These are phyloP conservation scores for Hypoxylon sp. DNA, from an alignment of 2,329 filamentous ascomycete species.

Conservation along the genomic window DNA sequence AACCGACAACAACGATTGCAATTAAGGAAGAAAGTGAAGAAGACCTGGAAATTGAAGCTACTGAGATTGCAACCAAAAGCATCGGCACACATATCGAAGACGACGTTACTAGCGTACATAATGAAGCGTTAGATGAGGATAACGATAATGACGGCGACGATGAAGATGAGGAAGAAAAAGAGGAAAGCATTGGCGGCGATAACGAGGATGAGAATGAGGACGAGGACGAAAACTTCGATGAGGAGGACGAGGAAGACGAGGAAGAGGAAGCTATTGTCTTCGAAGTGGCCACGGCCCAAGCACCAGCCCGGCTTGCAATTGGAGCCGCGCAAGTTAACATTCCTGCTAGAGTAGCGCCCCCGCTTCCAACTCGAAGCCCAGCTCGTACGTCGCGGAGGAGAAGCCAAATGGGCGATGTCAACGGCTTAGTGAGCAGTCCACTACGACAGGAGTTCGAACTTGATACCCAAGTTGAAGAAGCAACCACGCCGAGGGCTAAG, in stretches of 20 bases:
- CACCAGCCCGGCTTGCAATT: conserved; percentile 65
- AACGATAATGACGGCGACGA: conserved; percentile 40
- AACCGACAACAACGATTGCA: conserved; percentile 31
- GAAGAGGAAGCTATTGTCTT: conserved; percentile 74
- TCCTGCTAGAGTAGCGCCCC: conserved; percentile 79
- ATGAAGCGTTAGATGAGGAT: conserved; percentile 6
- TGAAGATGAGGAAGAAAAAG: conserved; percentile 47
- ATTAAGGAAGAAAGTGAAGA: conserved; percentile 28
- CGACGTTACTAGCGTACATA: conserved; percentile 1
- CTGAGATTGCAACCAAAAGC: conserved; percentile 7
- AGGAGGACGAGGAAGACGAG: conserved; percentile 57
- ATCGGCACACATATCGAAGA: conserved; percentile 11
- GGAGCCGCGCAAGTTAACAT: conserved; percentile 78
- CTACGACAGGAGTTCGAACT: conserved; percentile 58
- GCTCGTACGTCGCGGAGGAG: conserved; percentile 65
- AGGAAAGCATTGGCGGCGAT: too few relatives aligned
- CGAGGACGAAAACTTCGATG: conserved; percentile 60
- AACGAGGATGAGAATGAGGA: conserved; percentile 57
- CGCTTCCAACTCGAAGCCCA: conserved; percentile 80
- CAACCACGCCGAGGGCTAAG: conserved; percentile 39
- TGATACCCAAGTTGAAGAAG: conserved; percentile 35
- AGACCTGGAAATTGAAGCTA: conserved; percentile 12
- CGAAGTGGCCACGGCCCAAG: conserved; percentile 67
- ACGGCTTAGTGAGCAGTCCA: conserved; percentile 57
- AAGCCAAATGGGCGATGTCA: conserved; percentile 69